Evolutionary conservation across 805 yeast species (phyloP).

Genomic region (Yarrowia hollandica): DNA sequence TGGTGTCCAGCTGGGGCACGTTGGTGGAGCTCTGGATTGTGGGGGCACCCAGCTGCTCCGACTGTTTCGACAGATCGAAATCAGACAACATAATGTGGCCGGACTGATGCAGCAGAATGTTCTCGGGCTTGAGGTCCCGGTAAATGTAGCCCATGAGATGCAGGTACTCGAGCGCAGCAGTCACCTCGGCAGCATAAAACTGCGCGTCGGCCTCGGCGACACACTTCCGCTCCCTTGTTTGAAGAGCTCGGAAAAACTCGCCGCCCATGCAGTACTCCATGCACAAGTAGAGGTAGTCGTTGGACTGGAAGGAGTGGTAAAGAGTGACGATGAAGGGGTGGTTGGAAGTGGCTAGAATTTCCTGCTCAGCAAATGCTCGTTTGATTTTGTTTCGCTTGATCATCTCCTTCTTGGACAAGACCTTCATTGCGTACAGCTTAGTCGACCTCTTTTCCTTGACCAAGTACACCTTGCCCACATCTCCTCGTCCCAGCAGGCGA

Average conservation of each 20-base stretch:
- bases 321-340: slow-evolving; percentile 97
- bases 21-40: slow-evolving; percentile 50
- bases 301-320: slow-evolving; percentile 94
- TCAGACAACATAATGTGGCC: slow-evolving; percentile 98
- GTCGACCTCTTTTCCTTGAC: slow-evolving; percentile 79
- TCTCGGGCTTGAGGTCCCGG: slow-evolving; percentile 95
- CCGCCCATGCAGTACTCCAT: slow-evolving; percentile 99
- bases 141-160: slow-evolving; percentile 97
- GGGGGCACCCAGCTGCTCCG: slow-evolving; percentile 75
- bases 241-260: slow-evolving; percentile 93
- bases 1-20: slow-evolving; percentile 80
- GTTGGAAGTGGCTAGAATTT: slow-evolving; percentile 88
- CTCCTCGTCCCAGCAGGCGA: slow-evolving; percentile 92
- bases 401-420: slow-evolving; percentile 88
- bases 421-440: slow-evolving; percentile 88
- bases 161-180: slow-evolving; percentile 92
- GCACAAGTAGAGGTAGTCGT: slow-evolving; percentile 85
- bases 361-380: slow-evolving; percentile 94
- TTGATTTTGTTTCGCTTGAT: slow-evolving; percentile 91
- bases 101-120: slow-evolving; percentile 87
- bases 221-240: slow-evolving; percentile 83
- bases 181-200: slow-evolving; percentile 94
- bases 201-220: slow-evolving; percentile 85
- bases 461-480: slow-evolving; percentile 93
- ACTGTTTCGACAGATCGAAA: slow-evolving; percentile 91